A percentile compares a stretch with the other conserved stretches of the same genome.
Evolutionary conservation across 2,329 filamentous ascomycete species (phyloP).

Genomic region (Pleomassaria siparia): DNA sequence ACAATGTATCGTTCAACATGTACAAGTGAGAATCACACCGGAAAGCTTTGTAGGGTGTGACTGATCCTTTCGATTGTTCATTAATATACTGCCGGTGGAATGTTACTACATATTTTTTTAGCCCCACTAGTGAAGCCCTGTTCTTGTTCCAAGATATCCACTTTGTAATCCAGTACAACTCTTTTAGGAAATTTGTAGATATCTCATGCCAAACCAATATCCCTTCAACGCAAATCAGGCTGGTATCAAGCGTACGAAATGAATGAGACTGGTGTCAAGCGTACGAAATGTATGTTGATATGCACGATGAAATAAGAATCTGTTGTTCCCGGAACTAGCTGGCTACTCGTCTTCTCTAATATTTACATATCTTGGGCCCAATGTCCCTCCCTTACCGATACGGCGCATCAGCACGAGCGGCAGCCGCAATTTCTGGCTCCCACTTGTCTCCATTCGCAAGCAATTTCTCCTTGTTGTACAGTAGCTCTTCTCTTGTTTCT

Average conservation of each 20-base stretch:
- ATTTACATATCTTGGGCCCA: conserved; percentile 32
- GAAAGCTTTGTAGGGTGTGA: too few relatives aligned
- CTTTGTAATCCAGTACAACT: too few relatives aligned
- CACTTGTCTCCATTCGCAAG: conserved; percentile 73
- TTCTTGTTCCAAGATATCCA: too few relatives aligned
- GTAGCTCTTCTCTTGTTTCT: conserved; percentile 83
- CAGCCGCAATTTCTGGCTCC: conserved; percentile 95
- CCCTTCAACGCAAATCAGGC: too few relatives aligned
- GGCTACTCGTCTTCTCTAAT: conserved; percentile 24
- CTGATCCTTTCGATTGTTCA: too few relatives aligned
- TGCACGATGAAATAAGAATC: neutral
- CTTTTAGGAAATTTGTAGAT: too few relatives aligned
- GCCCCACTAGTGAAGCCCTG: too few relatives aligned
- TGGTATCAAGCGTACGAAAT: too few relatives aligned
- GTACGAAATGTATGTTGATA: neutral
- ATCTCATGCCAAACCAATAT: too few relatives aligned
- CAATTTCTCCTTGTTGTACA: conserved; percentile 98
- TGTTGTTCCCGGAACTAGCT: neutral
- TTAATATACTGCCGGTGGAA: too few relatives aligned
- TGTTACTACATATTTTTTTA: too few relatives aligned
- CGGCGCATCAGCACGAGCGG: conserved; percentile 88
- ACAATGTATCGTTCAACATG: neutral
- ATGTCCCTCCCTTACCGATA: conserved; percentile 50
- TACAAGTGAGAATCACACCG: too few relatives aligned
- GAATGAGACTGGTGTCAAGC: neutral